Evolutionary conservation across 495 filamentous ascomycete genomes (phyloP).

Genomic region (Usnea hakonensis): DNA sequence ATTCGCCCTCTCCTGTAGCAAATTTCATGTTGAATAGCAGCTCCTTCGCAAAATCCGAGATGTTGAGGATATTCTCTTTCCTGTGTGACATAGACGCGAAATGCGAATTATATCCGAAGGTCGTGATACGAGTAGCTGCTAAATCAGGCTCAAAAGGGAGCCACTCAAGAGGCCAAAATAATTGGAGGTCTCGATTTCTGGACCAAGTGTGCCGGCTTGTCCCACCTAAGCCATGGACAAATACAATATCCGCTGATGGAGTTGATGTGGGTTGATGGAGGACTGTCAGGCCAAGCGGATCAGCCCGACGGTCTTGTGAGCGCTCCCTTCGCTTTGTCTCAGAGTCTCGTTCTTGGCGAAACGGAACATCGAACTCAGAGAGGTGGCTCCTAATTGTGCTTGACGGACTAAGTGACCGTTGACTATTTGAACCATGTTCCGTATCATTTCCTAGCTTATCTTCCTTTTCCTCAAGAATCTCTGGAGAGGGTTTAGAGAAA

Average conservation of each 20-base stretch:
- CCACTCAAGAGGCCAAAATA: conserved; percentile 31
- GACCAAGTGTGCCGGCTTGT: conserved; percentile 31
- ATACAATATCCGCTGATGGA: conserved; percentile 22
- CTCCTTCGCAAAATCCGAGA: conserved; percentile 32
- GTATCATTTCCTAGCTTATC: background rate
- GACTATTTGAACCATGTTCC: background rate
- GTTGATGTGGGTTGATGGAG: conserved; percentile 24
- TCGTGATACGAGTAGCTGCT: conserved; percentile 23
- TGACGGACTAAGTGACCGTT: background rate
- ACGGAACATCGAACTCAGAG: background rate
- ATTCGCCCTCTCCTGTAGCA: conserved; percentile 8
- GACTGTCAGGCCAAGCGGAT: conserved; percentile 20
- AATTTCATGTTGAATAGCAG: conserved; percentile 27
- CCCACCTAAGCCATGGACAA: conserved; percentile 34
- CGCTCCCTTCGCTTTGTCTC: background rate
- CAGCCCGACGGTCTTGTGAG: background rate
- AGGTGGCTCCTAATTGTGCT: background rate
- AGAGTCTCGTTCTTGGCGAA: background rate
- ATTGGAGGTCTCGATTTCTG: conserved; percentile 20
- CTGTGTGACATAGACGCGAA: conserved; percentile 15
- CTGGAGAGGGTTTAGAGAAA: background rate
- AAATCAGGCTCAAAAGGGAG: conserved; percentile 28
- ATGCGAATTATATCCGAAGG: conserved; percentile 31
- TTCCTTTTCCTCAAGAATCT: background rate
- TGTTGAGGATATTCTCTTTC: conserved; percentile 4